These are phyloP conservation scores for Alternaria solani DNA, from an alignment of 2,329 filamentous ascomycete genomes.

Conservation along the genomic window DNA sequence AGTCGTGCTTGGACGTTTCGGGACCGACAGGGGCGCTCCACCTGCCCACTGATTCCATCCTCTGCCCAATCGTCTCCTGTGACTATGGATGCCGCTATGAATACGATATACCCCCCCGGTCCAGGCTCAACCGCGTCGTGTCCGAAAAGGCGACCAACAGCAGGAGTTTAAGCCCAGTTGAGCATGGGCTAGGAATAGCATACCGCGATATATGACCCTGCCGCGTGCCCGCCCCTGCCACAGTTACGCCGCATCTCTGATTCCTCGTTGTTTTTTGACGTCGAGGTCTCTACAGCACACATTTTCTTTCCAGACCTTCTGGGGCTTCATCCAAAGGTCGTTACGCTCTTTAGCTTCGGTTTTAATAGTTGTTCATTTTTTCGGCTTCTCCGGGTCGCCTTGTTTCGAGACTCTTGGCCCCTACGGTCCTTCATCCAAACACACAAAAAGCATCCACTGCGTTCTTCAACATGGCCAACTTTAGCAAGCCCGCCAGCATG, in stretches of 20 bases:
- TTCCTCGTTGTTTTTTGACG: conserved; percentile 40
- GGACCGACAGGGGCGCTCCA: conserved; percentile 23
- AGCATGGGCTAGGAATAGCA: conserved; percentile 35
- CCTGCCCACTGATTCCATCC: conserved; percentile 21
- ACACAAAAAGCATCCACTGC: conserved; percentile 14
- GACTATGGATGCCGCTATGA: conserved; percentile 13
- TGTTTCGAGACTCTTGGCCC: conserved; percentile 20
- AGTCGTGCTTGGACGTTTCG: conserved; percentile 32
- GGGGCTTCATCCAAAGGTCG: conserved; percentile 43
- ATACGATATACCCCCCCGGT: conserved; percentile 27
- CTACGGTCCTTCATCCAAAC: conserved; percentile 15
- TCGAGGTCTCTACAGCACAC: conserved; percentile 34
- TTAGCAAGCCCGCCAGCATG: conserved; percentile 46
- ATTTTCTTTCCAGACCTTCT: conserved; percentile 39
- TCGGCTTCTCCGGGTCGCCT: conserved; percentile 20
- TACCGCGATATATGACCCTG: conserved; percentile 44
- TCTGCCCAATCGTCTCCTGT: conserved; percentile 28
- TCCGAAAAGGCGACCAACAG: conserved; percentile 27
- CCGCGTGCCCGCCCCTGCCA: conserved; percentile 36
- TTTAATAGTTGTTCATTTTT: conserved; percentile 17
- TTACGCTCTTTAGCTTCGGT: conserved; percentile 44
- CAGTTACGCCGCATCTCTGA: conserved; percentile 35
- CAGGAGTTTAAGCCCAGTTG: conserved; percentile 23
- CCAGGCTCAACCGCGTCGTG: conserved; percentile 33
- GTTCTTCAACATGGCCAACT: conserved; percentile 41